Evolutionary conservation across 768 basidiomycete genomes (phyloP).

Genomic region (Podaxis pistillaris): DNA sequence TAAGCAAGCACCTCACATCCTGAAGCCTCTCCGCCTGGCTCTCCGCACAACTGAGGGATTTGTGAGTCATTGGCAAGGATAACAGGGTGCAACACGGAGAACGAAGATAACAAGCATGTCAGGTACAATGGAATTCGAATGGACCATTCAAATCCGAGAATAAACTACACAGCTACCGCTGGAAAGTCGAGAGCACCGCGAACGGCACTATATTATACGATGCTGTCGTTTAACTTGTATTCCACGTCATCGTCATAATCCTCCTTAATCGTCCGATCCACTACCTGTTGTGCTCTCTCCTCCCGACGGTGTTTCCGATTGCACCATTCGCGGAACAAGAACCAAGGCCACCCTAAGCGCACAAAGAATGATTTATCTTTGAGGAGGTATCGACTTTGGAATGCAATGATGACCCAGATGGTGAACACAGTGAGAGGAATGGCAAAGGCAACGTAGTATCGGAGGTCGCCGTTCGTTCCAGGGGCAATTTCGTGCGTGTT

Average conservation of each 20-base stretch:
- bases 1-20: too few relatives aligned
- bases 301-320: neutral
- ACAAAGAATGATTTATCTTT: constrained; percentile 24
- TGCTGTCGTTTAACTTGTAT: neutral
- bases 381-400: constrained; percentile 46
- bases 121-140: too few relatives aligned
- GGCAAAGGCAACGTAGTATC: constrained; percentile 42
- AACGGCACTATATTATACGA: neutral
- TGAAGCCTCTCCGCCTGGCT: too few relatives aligned
- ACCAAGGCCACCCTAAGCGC: constrained; percentile 36
- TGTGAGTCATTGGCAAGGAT: too few relatives aligned
- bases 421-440: constrained; percentile 48
- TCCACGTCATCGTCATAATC: constrained; percentile 5
- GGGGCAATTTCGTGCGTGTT: constrained; percentile 46
- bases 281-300: neutral
- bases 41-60: too few relatives aligned
- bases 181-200: neutral
- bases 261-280: neutral
- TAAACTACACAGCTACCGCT: too few relatives aligned
- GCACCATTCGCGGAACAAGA: constrained; percentile 18
- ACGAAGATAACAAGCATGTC: too few relatives aligned
- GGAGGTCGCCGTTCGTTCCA: constrained; percentile 34
- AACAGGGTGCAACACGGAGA: too few relatives aligned
- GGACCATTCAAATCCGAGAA: too few relatives aligned
- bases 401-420: constrained; percentile 52